Evolutionary conservation across 1,284 basidiomycete genomes (phyloP).

Genomic region (Exobasidium cylindrosporum): DNA sequence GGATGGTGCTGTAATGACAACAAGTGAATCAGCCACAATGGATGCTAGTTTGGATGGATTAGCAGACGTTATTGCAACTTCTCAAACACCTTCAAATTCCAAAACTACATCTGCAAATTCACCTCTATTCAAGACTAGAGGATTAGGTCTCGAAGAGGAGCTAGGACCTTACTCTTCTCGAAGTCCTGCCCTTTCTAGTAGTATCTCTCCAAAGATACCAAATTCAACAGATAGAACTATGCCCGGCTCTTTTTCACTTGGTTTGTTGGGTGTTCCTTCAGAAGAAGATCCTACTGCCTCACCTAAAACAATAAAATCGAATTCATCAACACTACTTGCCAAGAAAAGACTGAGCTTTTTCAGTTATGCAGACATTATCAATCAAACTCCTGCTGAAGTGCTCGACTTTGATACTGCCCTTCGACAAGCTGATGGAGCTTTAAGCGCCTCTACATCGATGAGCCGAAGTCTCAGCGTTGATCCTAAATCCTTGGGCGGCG

Average conservation of each 20-base stretch:
- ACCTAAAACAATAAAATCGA: neutral
- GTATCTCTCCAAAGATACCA: neutral
- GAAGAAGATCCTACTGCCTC: neutral
- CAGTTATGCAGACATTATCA: constrained; percentile 49
- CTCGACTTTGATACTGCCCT: constrained; percentile 39
- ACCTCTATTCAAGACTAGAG: neutral
- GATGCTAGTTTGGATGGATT: constrained; percentile 43
- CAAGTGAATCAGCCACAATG: constrained; percentile 36
- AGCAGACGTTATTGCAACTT: constrained; percentile 30
- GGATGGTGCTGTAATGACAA: constrained; percentile 51
- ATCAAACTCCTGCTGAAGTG: constrained; percentile 41
- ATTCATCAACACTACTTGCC: neutral
- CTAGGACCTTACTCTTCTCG: neutral
- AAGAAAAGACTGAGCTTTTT: constrained; percentile 46
- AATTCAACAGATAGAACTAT: neutral
- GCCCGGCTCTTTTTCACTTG: neutral
- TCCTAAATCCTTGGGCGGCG: no score
- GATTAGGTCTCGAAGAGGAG: constrained; percentile 9
- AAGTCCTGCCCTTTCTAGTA: neutral
- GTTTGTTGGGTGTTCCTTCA: neutral
- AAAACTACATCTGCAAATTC: neutral
- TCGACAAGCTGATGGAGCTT: constrained; percentile 21
- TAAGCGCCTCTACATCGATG: constrained; percentile 32
- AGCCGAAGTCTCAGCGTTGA: constrained; percentile 4
- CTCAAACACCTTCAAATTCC: neutral